Evolutionary conservation across 2,329 filamentous ascomycete genomes (phyloP).

Genomic region (Aspergillus neoniger): DNA sequence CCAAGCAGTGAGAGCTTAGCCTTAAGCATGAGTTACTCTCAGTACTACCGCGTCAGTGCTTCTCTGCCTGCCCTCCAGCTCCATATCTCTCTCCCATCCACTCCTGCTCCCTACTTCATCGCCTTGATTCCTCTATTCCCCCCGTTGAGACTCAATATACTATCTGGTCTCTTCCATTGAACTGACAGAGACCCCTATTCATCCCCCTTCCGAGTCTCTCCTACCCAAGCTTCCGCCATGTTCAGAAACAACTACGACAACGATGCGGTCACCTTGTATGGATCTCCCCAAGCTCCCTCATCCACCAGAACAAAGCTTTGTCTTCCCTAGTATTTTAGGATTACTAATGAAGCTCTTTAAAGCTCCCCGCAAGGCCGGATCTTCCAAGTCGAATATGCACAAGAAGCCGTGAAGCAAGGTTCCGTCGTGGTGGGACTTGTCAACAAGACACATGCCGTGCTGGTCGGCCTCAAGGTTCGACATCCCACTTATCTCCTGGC

Average conservation of each 20-base stretch:
- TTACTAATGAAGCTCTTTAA: slow-evolving; percentile 20
- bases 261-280: slow-evolving; percentile 97
- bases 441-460: slow-evolving; percentile 96
- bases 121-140: slow-evolving; percentile 13
- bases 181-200: not conserved
- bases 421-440: slow-evolving; percentile 96
- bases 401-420: slow-evolving; percentile 98
- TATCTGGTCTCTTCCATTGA: slow-evolving; percentile 10
- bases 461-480: slow-evolving; percentile 90
- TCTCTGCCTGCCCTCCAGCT: slow-evolving; percentile 32
- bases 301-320: slow-evolving; percentile 14
- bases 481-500: not conserved
- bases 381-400: slow-evolving; percentile 99
- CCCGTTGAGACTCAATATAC: slow-evolving; percentile 15
- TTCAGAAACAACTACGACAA: slow-evolving; percentile 99
- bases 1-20: slow-evolving; percentile 13
- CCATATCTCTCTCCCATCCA: slow-evolving; percentile 16
- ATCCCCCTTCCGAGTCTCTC: slow-evolving; percentile 1
- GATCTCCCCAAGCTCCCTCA: slow-evolving; percentile 42
- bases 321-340: slow-evolving; percentile 6
- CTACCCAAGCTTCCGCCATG: slow-evolving; percentile 57
- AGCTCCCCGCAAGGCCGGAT: slow-evolving; percentile 99
- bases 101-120: slow-evolving; percentile 6
- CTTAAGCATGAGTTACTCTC: slow-evolving; percentile 10
- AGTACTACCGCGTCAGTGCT: slow-evolving; percentile 36